Conservation (phyloP, 805 yeast species). For the Kluyveromyces siamensis region DNA sequence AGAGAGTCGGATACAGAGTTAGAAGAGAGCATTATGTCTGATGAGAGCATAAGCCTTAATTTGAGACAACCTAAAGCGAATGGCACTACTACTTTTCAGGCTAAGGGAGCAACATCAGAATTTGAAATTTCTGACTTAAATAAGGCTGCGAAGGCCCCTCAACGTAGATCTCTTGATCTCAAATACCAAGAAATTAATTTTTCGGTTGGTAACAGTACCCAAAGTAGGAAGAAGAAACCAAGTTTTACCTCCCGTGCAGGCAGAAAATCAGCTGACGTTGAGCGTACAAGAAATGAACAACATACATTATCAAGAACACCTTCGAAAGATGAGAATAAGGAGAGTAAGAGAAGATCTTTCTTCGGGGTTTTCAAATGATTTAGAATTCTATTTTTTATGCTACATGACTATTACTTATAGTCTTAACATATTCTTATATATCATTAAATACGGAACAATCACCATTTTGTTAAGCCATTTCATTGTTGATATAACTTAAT, state of each 20-base stretch:
- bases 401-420: too few relatives aligned
- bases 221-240: neutral
- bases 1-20: slow-evolving; percentile 5
- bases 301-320: neutral
- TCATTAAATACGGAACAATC: neutral
- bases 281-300: neutral
- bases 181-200: slow-evolving; percentile 18
- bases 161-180: slow-evolving; percentile 19
- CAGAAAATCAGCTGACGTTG: slow-evolving; percentile 1
- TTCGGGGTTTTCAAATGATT: slow-evolving; percentile 22
- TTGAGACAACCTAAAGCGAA: slow-evolving; percentile 3
- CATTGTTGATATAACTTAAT: too few relatives aligned
- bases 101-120: neutral
- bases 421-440: too few relatives aligned
- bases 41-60: slow-evolving; percentile 12
- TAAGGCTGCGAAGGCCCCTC: neutral
- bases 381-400: too few relatives aligned
- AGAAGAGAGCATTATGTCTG: slow-evolving; percentile 5
- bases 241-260: neutral
- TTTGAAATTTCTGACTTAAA: neutral
- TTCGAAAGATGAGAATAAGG: slow-evolving; percentile 2
- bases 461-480: neutral
- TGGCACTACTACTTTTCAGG: neutral
- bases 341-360: slow-evolving; percentile 19
- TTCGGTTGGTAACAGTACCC: slow-evolving; percentile 4